These are phyloP conservation scores for Trypanosoma avium DNA, from an alignment of 208 protist genomes.

Conservation along the genomic window DNA sequence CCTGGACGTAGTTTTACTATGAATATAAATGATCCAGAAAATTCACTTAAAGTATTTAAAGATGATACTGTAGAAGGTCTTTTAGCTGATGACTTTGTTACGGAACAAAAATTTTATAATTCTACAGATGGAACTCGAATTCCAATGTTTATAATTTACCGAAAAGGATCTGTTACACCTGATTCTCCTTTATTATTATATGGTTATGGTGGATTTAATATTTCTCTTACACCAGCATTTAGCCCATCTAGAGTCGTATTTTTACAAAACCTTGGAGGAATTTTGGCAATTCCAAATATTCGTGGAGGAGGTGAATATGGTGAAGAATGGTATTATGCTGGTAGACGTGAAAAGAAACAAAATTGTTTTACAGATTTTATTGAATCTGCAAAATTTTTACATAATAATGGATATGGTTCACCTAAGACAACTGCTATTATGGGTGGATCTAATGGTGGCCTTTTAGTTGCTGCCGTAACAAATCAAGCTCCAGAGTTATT, in stretches of 20 bases:
- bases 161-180: slow-evolving; percentile 64
- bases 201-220: slow-evolving; percentile 95
- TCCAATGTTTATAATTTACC: slow-evolving; percentile 94
- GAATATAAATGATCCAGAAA: slow-evolving; percentile 69
- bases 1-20: slow-evolving; percentile 82
- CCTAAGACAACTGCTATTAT: slow-evolving; percentile 87
- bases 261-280: slow-evolving; percentile 74
- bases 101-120: slow-evolving; percentile 90
- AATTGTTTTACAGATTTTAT: slow-evolving; percentile 93
- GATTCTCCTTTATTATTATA: slow-evolving; percentile 86
- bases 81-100: slow-evolving; percentile 64
- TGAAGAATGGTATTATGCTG: slow-evolving; percentile 92
- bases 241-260: slow-evolving; percentile 74
- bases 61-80: slow-evolving; percentile 78
- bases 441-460: slow-evolving; percentile 95
- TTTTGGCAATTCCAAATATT: slow-evolving; percentile 93
- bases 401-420: slow-evolving; percentile 70
- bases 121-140: slow-evolving; percentile 91
- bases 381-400: slow-evolving; percentile 70
- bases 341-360: slow-evolving; percentile 75
- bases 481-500: slow-evolving; percentile 92
- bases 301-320: slow-evolving; percentile 96
- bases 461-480: slow-evolving; percentile 87
- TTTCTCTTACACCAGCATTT: slow-evolving; percentile 86
- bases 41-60: slow-evolving; percentile 58